These are phyloP conservation scores for Elymus sibiricus DNA, from an alignment of 176 grass and related monocot species.

Conservation along the genomic window DNA sequence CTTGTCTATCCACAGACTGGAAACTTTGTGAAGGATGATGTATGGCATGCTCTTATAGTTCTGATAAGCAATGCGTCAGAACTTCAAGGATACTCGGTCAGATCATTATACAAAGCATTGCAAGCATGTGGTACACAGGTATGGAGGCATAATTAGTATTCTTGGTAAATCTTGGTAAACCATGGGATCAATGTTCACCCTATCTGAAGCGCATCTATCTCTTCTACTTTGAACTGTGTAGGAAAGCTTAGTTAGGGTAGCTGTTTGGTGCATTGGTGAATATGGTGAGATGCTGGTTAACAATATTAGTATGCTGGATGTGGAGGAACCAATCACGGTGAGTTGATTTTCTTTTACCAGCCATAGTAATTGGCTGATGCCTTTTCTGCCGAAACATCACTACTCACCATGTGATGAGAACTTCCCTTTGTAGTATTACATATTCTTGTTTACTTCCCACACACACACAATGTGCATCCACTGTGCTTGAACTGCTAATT, in stretches of 20 bases:
- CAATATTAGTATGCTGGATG: conserved; percentile 67
- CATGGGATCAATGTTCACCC: conserved; percentile 11
- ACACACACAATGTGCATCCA: background rate
- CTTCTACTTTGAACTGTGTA: conserved; percentile 46
- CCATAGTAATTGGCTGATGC: conserved; percentile 1
- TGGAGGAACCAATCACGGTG: conserved; percentile 86
- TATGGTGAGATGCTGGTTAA: conserved; percentile 99
- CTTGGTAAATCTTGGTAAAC: conserved; percentile 29
- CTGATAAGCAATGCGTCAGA: conserved; percentile 89
- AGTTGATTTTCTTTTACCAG: conserved; percentile 27
- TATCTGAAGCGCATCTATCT: conserved; percentile 19
- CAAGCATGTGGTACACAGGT: conserved; percentile 77
- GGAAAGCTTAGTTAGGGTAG: conserved; percentile 93
- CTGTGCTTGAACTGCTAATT: conserved; percentile 18
- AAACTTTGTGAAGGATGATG: conserved; percentile 92
- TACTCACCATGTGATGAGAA: background rate
- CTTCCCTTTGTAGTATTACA: background rate
- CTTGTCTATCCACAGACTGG: conserved; percentile 56
- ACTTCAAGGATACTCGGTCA: conserved; percentile 98
- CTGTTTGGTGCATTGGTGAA: conserved; percentile 98
- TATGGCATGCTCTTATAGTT: conserved; percentile 94
- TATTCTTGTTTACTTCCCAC: conserved; percentile 4
- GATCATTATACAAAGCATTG: conserved; percentile 77
- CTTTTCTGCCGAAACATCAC: background rate
- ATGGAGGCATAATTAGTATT: conserved; percentile 23